Conservation (phyloP, 345 rosid genomes). For the Gossypium arboreum region DNA sequence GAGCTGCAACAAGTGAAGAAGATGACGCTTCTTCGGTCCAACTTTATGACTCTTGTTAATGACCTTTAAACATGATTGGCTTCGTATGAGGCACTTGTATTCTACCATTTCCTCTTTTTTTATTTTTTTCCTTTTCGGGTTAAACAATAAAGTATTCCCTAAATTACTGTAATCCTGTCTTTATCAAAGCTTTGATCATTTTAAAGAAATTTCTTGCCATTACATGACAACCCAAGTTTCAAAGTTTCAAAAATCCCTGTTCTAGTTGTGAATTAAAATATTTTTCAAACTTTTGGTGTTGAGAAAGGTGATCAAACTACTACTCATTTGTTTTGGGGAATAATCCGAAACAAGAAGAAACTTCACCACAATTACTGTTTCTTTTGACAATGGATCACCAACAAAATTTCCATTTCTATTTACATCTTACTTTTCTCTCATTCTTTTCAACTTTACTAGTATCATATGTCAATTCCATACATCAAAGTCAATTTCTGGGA, state of each 20-base stretch:
- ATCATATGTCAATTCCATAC: not conserved
- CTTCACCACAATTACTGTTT: slow-evolving; percentile 4
- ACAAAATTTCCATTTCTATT: not conserved
- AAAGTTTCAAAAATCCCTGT: slow-evolving; percentile 2
- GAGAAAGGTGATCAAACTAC: not conserved
- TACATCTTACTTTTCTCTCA: not conserved
- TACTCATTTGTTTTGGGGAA: not conserved
- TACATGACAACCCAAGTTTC: not conserved
- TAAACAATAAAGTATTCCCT: not conserved
- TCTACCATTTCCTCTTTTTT: not conserved
- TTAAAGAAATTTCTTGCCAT: slow-evolving; percentile 13
- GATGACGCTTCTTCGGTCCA: slow-evolving; percentile 29
- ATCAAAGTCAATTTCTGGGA: not conserved
- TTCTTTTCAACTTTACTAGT: not conserved
- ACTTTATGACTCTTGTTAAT: not conserved
- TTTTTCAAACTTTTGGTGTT: not conserved
- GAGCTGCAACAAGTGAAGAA: slow-evolving; percentile 19
- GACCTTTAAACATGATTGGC: not conserved
- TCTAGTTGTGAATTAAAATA: not conserved
- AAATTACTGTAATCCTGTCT: not conserved
- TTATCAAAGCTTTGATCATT: not conserved
- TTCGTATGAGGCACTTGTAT: slow-evolving; percentile 1
- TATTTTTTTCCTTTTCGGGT: not conserved
- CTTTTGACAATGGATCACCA: not conserved
- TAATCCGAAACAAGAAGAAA: not conserved